Evolutionary conservation across 345 rosid genomes (phyloP), one percentile per base, ranked within the genome.

Genomic region (Syzygium jambos): DNA sequence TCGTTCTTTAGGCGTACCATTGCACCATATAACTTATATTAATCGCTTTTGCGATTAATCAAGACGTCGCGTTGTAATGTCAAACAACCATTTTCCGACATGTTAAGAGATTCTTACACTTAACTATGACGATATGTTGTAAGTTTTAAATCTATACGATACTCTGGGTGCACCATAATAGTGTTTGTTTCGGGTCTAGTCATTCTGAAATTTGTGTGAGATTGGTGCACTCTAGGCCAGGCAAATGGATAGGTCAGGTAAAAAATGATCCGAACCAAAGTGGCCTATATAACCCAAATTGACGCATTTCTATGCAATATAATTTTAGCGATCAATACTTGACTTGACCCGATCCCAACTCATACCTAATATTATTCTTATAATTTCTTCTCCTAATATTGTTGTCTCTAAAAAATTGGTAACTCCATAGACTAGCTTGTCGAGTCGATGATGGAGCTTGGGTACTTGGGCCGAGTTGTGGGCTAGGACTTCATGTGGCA

Each of bases 151-250:
- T 34, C 0, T 6, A 11, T 7, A 6, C 10, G 7, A 34, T 34
- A 3, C 3, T 17, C 0, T 0, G 0, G 2, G 1, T 73, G 80
- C 38, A 19, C 21, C 6, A 38, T 9, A 38, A 68, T 34, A 68
- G 7, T 0, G 4, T 19, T 1, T 73, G 3, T 19, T 34, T 34
- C 1, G 2, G 22, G 25, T 19, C 1, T 38, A 0, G 8, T 73
- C 1, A 1, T 61, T 61, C 0, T 38, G 25, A 73, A 73, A 19
- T 73, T 38, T 34, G 43, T 0, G 7, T 19, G 8, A 22, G 7
- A 2, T 73, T 73, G 0, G 14, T 38, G 14, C 8, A 73, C 3
- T 34, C 1, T 73, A 73, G 8, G 4, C 27, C 3, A 2, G 0
- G 38, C 0, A 38, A 1, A 34, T 38, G 7, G 25, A 10, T 19